A percentile compares a stretch with the other conserved stretches of the same genome.
Evolutionary conservation across 495 filamentous ascomycete genomes (phyloP).

Genomic region (Penicillium desertorum): DNA sequence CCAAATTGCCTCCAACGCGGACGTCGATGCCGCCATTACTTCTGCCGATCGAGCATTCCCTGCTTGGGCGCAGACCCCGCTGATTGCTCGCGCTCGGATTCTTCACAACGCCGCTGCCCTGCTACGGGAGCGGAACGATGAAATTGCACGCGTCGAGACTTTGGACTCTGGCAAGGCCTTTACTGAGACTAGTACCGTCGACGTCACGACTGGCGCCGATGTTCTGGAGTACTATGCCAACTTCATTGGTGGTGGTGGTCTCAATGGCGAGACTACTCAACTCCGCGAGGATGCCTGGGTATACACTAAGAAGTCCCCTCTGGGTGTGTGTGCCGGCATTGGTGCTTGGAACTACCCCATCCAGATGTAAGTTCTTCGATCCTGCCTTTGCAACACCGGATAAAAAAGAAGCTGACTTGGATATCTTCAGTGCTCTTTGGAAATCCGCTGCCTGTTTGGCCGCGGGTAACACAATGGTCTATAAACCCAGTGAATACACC

Average conservation of each 20-base stretch:
- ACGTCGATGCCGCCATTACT: constrained; percentile 64
- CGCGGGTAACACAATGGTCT: constrained; percentile 84
- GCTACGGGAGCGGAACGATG: constrained; percentile 66
- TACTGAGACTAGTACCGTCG: constrained; percentile 72
- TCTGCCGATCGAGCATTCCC: constrained; percentile 63
- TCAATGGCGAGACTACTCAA: constrained; percentile 67
- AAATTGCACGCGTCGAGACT: constrained; percentile 67
- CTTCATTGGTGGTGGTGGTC: constrained; percentile 64
- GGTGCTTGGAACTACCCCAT: constrained; percentile 87
- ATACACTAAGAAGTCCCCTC: constrained; percentile 69
- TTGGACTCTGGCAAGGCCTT: constrained; percentile 74
- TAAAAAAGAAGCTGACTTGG: not conserved
- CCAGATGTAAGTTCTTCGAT: constrained; percentile 58
- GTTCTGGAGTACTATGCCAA: constrained; percentile 76
- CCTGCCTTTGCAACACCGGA: not conserved
- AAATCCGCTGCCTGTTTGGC: constrained; percentile 80
- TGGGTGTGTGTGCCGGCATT: constrained; percentile 77
- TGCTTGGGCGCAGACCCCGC: constrained; percentile 63
- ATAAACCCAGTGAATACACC: constrained; percentile 81
- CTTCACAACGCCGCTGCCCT: constrained; percentile 66
- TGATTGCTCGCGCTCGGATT: constrained; percentile 65
- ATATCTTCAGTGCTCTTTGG: constrained; percentile 62
- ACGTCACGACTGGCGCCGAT: constrained; percentile 72
- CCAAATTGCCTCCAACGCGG: constrained; percentile 58
- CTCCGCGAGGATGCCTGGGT: constrained; percentile 70